These are phyloP conservation scores for Aspergillus costaricaensis DNA, from an alignment of 2,329 filamentous ascomycete species.

Conservation along the genomic window DNA sequence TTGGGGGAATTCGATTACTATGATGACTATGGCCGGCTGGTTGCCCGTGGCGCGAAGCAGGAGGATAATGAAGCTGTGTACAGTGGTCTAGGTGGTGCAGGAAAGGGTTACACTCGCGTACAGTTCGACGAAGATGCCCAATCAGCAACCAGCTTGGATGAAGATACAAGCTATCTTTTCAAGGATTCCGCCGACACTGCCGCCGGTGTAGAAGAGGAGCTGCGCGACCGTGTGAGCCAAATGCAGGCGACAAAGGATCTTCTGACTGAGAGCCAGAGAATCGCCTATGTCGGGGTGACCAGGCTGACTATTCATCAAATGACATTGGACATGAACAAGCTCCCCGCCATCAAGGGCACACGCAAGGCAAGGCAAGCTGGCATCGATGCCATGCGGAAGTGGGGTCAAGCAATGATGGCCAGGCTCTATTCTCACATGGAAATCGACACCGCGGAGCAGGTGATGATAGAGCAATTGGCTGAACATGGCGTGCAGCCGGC, in stretches of 20 bases:
- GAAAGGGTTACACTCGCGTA: slow-evolving; percentile 94
- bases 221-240: slow-evolving; percentile 81
- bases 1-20: slow-evolving; percentile 93
- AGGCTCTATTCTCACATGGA: slow-evolving; percentile 96
- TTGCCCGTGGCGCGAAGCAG: slow-evolving; percentile 76
- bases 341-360: slow-evolving; percentile 62
- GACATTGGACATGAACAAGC: slow-evolving; percentile 65
- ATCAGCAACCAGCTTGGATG: slow-evolving; percentile 93
- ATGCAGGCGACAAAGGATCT: slow-evolving; percentile 95
- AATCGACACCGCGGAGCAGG: slow-evolving; percentile 80
- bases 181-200: slow-evolving; percentile 69
- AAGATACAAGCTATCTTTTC: slow-evolving; percentile 95
- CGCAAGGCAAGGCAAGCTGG: slow-evolving; percentile 73
- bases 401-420: slow-evolving; percentile 98
- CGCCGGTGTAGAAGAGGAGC: slow-evolving; percentile 68
- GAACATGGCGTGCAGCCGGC: slow-evolving; percentile 84
- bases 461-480: slow-evolving; percentile 97
- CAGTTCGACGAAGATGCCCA: slow-evolving; percentile 91
- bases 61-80: slow-evolving; percentile 68
- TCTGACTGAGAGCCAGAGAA: slow-evolving; percentile 89
- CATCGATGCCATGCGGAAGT: slow-evolving; percentile 84
- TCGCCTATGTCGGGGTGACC: slow-evolving; percentile 92
- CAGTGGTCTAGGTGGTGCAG: slow-evolving; percentile 78
- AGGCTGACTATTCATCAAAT: slow-evolving; percentile 79
- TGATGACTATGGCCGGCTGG: slow-evolving; percentile 84